Evolutionary conservation across 2,329 filamentous ascomycete genomes (phyloP).

Genomic region (Chalaropsis thielavioides): DNA sequence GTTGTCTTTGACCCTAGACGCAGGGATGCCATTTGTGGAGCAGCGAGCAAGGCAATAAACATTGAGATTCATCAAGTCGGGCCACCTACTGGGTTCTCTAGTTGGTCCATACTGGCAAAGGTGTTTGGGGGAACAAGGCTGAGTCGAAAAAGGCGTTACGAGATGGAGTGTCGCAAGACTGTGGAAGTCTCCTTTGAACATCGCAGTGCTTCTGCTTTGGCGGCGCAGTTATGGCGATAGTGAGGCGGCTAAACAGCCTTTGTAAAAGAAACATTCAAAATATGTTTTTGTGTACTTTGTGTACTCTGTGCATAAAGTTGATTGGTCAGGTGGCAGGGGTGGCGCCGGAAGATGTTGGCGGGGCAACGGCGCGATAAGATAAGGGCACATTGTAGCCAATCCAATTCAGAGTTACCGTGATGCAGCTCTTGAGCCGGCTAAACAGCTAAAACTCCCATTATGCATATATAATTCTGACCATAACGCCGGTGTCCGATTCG

Average conservation of each 20-base stretch:
- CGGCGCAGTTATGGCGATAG: neutral
- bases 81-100: conserved; percentile 10
- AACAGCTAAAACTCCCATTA: neutral
- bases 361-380: neutral
- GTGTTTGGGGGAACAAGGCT: neutral
- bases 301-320: neutral
- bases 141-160: neutral
- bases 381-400: neutral
- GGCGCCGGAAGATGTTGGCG: neutral
- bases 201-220: neutral
- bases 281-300: conserved; percentile 5
- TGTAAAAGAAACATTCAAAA: neutral
- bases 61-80: neutral
- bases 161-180: no score
- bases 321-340: neutral
- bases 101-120: conserved; percentile 6
- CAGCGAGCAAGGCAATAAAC: neutral
- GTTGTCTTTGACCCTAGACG: neutral
- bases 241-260: no score
- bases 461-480: neutral
- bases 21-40: conserved; percentile 4
- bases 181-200: neutral
- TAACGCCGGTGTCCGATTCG: no score
- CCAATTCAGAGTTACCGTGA: neutral
- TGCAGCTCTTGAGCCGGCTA: neutral